Conservation (phyloP, 495 filamentous ascomycete species). For the Penicillium steckii region DNA sequence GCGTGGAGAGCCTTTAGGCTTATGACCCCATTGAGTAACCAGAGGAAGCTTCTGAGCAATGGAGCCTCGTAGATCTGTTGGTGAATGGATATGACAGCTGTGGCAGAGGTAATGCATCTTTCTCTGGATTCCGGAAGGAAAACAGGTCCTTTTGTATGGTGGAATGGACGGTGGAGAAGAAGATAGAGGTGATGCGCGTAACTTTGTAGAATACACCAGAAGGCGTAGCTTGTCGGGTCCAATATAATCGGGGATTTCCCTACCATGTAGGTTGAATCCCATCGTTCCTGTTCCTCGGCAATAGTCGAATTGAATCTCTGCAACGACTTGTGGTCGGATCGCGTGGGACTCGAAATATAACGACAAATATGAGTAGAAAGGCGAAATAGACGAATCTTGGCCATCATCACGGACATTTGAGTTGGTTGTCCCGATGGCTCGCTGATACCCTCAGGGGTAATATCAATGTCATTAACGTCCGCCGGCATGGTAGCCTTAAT, state of each 20-base stretch:
- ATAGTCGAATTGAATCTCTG: constrained; percentile 9
- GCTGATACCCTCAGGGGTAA: constrained; percentile 5
- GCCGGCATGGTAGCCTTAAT: constrained; percentile 10
- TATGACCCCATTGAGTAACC: constrained; percentile 16
- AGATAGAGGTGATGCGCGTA: constrained; percentile 27
- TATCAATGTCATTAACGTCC: constrained; percentile 20
- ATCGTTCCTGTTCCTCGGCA: constrained; percentile 14
- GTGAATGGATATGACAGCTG: constrained; percentile 13
- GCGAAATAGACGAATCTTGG: constrained; percentile 17
- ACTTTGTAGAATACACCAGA: constrained; percentile 21
- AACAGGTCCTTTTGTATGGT: neutral
- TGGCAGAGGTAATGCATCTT: constrained; percentile 11
- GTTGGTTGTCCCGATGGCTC: constrained; percentile 13
- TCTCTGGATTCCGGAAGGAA: constrained; percentile 10
- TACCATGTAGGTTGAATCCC: constrained; percentile 16
- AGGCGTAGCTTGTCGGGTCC: constrained; percentile 13
- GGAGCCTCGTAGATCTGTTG: constrained; percentile 16
- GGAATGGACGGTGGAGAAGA: constrained; percentile 19
- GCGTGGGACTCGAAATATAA: constrained; percentile 8
- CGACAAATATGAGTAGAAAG: constrained; percentile 17
- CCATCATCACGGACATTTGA: constrained; percentile 23
- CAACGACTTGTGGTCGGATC: neutral
- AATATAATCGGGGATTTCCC: constrained; percentile 16
- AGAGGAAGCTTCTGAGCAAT: constrained; percentile 12
- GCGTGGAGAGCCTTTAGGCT: constrained; percentile 18